Base-by-base conservation (phyloP, 2,329 filamentous ascomycete genomes). In the Colletotrichum sp. region DNA sequence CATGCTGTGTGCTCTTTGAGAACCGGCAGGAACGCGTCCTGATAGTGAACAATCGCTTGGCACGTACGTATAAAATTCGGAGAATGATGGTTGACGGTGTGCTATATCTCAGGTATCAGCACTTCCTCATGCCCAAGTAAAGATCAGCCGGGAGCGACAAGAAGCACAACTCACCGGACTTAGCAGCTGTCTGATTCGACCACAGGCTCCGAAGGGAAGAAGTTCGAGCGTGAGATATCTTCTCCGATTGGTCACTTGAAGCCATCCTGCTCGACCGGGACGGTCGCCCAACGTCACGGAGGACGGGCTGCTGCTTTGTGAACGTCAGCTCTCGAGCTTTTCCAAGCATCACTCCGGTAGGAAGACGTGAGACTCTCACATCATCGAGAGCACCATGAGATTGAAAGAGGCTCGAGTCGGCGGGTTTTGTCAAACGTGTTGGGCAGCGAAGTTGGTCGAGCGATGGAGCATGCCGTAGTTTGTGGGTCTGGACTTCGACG, bases 401-500 rank as follows among this genome's bases (percentile, higher is more conserved):
- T 13, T 24, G 32, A 44, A 44, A 44, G 24, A 49, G 24, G 8
- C 49, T 21, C 74, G 55, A 55, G 30, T 57, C 69, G 32, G 71
- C 34, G 44, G 49, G 10, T 60, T 65, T 55, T 28, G 64, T 30
- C 26, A 57, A 55, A 62, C 52, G 52, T 28, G n/a, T 75, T 64
- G 32, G 67, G 68, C 67, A n/a, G 60, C 59, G 75, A 77, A 67
- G 75, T 71, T 63, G 66, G n/a, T 71, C 21, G 52, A 76, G 60
- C 39, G 57, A 77, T 67, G 72, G 72, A 68, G 66, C 72, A 68
- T 34, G 67, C 72, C 52, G 71, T 21, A 44, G 71, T 57, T 55
- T 75, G 75, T 77, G 75, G 75, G 72, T 63, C 65, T 71, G 28
- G 32, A 62, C 24, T 55, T 67, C 49, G 71, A 76, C 32, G 59